These are phyloP conservation scores for Talaromyces thailandensis DNA, from an alignment of 495 filamentous ascomycete genomes.

Conservation along the genomic window DNA sequence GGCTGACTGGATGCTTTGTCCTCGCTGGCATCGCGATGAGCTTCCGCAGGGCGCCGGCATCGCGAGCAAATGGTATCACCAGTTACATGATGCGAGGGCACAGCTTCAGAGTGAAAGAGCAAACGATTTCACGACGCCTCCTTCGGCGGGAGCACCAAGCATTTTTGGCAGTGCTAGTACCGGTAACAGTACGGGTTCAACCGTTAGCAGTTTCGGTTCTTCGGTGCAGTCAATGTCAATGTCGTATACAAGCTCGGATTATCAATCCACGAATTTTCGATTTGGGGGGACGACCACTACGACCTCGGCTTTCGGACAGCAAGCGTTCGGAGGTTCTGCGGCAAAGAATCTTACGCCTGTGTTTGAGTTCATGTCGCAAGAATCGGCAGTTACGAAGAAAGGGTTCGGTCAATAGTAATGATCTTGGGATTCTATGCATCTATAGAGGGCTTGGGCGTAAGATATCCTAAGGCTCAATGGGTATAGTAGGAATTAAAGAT, in stretches of 20 bases:
- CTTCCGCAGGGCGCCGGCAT: conserved; percentile 1
- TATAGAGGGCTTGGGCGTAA: background rate
- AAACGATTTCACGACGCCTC: background rate
- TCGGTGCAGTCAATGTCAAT: conserved; percentile 2
- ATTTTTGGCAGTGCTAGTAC: background rate
- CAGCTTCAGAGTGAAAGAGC: background rate
- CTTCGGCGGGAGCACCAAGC: background rate
- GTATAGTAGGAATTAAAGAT: background rate
- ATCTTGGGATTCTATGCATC: background rate
- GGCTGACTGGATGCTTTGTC: conserved; percentile 9
- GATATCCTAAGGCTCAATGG: background rate
- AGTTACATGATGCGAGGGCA: conserved; percentile 2
- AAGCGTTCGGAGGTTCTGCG: background rate
- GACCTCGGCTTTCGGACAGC: background rate
- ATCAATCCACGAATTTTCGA: background rate
- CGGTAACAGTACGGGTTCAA: background rate
- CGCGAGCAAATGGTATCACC: conserved; percentile 2
- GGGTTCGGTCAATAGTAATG: background rate
- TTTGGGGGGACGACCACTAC: background rate
- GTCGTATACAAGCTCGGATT: conserved; percentile 1
- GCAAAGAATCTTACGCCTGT: conserved; percentile 6
- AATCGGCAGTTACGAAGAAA: background rate
- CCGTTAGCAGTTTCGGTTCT: background rate
- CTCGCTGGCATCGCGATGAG: conserved; percentile 4
- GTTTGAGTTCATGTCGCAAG: conserved; percentile 2